A percentile compares a stretch with the other conserved stretches of the same genome.
Evolutionary conservation across 139 green algal species (phyloP).

Genomic region (Mesotaenium endlicherianum): DNA sequence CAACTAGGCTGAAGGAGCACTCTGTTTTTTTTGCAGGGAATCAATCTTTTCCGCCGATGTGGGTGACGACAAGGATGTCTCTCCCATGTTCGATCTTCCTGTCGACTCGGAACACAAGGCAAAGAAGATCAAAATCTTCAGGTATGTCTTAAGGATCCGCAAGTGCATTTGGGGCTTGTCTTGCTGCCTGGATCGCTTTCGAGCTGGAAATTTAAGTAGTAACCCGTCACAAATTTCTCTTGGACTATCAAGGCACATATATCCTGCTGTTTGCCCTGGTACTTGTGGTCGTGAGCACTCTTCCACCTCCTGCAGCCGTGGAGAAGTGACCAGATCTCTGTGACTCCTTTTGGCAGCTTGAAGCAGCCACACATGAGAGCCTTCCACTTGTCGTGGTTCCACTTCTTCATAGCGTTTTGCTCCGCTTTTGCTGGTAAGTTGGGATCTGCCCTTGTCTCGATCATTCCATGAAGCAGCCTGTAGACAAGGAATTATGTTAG

Average conservation of each 20-base stretch:
- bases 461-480: no score
- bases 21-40: no score
- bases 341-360: slow-evolving; percentile 45
- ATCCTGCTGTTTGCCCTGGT: not conserved
- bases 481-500: no score
- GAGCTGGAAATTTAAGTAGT: not conserved
- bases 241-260: not conserved
- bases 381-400: slow-evolving; percentile 82
- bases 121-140: slow-evolving; percentile 59
- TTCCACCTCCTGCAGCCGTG: not conserved
- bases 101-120: slow-evolving; percentile 78
- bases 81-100: slow-evolving; percentile 37
- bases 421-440: slow-evolving; percentile 77
- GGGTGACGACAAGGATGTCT: no score
- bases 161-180: not conserved
- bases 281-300: not conserved
- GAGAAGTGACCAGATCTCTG: not conserved
- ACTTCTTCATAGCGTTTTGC: slow-evolving; percentile 86
- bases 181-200: not conserved
- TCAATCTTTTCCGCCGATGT: no score
- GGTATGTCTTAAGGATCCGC: not conserved
- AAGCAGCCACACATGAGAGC: slow-evolving; percentile 62
- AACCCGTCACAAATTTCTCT: not conserved
- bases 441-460: slow-evolving; percentile 22
- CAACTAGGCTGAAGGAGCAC: no score